Evolutionary conservation across 805 yeast species (phyloP), one percentile per base, ranked within the genome.

Genomic region (Cyberlindnera euphorbiiphila): DNA sequence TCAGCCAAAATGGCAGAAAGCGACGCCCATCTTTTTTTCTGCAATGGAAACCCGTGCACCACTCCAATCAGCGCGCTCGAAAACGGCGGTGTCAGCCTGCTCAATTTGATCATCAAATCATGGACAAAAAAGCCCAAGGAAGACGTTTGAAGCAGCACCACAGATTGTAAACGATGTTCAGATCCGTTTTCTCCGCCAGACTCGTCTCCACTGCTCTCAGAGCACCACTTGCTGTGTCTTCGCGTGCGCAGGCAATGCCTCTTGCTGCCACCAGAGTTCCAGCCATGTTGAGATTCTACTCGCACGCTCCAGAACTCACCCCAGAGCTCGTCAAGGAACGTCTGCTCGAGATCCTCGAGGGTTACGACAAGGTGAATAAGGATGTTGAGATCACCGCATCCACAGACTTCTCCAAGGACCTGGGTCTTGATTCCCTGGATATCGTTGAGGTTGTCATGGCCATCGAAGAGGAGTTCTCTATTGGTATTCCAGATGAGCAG

Each of bases 401-500:
- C 21, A 69, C 85, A 9, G 69, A 77, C 34, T 78, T 81, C 61
- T 69, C 72, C 45, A 76, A 72, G 49, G 86, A 80, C 56, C 66
- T 81, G 51, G 85, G 85, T 2, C 68, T 78, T 47, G 87, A 81
- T 59, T 80, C 86, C 3, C 74, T 81, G 50, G 87, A 81, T 54
- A 69, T 79, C 36, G 85, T 79, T 39, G 87, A 81, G 59, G 80
- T 82, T 20, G 66, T 80, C 38, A 82, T 81, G 72, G 85, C 84
- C 45, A 71, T 81, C 50, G 87, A 81, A 61, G 80, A 77, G 59
- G 77, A 81, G 60, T 74, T 74, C 52, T 74, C 72, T 50, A 66
- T 74, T 58, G 79, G 74, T 26, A 81, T 82, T 56, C 85, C 91
- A 24, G 94, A 85, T 66, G 77, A 81, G 57, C 81, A 82, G 53